Evolutionary conservation across 108 stramenopile species (phyloP).

Genomic region (Nannochloropsis gaditana): DNA sequence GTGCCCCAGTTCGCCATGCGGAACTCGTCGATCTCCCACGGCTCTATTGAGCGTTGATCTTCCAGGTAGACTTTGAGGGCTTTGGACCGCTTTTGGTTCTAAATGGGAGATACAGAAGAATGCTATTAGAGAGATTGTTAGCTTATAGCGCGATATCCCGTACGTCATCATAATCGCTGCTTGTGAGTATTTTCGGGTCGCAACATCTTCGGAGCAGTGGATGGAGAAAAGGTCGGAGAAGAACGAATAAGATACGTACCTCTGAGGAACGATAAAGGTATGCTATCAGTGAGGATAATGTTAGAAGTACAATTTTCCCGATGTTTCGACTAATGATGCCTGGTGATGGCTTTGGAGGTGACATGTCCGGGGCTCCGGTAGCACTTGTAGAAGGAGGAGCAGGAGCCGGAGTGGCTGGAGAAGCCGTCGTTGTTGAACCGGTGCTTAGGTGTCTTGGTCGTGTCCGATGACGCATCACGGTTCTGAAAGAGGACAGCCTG

Average conservation of each 20-base stretch:
- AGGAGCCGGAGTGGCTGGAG: slow-evolving; percentile 4
- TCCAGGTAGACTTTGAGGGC: neutral
- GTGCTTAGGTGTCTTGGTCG: slow-evolving; percentile 47
- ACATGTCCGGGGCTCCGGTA: neutral
- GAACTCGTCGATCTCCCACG: neutral
- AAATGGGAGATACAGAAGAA: neutral
- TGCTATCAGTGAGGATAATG: neutral
- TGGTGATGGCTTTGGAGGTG: neutral
- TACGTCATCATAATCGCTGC: too few species aligned
- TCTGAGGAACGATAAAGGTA: neutral
- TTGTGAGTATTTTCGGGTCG: too few species aligned
- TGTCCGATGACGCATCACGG: slow-evolving; percentile 32
- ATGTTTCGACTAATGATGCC: neutral
- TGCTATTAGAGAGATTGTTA: too few species aligned
- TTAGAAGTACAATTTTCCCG: slow-evolving; percentile 11
- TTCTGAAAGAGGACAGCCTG: too few species aligned
- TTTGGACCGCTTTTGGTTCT: neutral
- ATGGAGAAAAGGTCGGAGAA: slow-evolving; percentile 5
- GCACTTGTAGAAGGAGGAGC: neutral
- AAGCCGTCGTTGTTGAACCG: neutral
- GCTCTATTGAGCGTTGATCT: neutral
- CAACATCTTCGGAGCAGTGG: neutral
- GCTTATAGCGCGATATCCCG: too few species aligned
- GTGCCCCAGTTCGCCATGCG: slow-evolving; percentile 12
- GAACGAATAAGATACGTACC: neutral